phyloP scores from a whole-genome alignment of 768 basidiomycete genomes.

The Imleria badia region DNA sequence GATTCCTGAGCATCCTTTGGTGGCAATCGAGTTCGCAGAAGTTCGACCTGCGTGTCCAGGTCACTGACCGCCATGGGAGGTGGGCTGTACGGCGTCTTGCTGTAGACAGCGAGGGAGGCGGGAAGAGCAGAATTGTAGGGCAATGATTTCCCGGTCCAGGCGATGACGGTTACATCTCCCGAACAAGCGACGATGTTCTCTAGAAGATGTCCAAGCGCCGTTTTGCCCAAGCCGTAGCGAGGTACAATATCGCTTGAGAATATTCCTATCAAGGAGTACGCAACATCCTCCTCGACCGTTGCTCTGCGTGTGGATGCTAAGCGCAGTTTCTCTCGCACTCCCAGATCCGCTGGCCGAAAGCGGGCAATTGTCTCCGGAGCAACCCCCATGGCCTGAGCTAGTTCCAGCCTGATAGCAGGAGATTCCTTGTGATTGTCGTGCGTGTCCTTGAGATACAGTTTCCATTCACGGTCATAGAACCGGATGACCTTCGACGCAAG shows the following conservation, averaged over 20 bases:
- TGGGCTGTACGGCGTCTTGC: background rate
- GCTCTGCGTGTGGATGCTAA: background rate
- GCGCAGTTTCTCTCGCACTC: no score
- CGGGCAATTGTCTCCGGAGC: background rate
- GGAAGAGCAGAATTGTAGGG: no score
- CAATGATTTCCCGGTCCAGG: no score
- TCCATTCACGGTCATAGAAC: background rate
- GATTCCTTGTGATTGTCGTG: background rate
- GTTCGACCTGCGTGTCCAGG: background rate
- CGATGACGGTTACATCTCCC: no score
- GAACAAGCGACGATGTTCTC: no score
- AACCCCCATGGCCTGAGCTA: no score
- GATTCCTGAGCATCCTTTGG: background rate
- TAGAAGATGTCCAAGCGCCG: no score
- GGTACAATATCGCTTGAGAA: no score
- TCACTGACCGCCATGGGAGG: background rate
- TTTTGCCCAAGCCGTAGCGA: no score
- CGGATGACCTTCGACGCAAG: no score
- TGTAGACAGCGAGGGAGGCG: no score
- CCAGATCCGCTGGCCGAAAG: background rate
- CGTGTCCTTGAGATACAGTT: background rate
- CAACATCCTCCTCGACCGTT: background rate
- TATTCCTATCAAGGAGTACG: no score
- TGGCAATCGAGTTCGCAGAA: background rate
- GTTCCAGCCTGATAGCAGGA: background rate